phyloP scores from a whole-genome alignment of 176 grass and related monocot genomes.

The Thinopyrum elongatum region DNA sequence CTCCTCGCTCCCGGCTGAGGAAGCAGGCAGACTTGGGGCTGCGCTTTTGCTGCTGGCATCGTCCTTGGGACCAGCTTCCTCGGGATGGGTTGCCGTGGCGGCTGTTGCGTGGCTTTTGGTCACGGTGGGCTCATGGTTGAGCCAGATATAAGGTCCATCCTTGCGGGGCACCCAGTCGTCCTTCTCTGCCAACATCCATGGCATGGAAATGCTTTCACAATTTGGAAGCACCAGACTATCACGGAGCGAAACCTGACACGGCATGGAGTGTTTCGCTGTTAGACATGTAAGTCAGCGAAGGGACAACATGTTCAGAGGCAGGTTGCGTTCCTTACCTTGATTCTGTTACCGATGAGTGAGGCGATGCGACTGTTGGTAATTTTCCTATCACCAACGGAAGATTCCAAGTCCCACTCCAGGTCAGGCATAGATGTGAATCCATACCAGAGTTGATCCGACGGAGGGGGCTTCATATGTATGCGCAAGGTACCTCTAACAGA shows the following conservation, averaged over 20 bases:
- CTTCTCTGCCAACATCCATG: constrained; percentile 82
- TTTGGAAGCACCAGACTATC: constrained; percentile 79
- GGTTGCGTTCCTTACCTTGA: constrained; percentile 63
- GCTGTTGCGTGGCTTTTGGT: constrained; percentile 13
- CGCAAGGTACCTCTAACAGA: constrained; percentile 67
- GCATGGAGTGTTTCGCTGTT: constrained; percentile 13
- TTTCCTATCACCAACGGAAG: constrained; percentile 85
- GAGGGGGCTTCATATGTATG: constrained; percentile 82
- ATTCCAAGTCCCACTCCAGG: constrained; percentile 87
- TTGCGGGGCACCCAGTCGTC: constrained; percentile 85
- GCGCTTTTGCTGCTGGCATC: constrained; percentile 30
- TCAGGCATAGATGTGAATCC: constrained; percentile 86
- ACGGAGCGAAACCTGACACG: constrained; percentile 56
- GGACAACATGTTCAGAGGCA: not conserved
- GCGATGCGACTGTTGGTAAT: constrained; percentile 69
- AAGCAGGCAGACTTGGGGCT: not conserved
- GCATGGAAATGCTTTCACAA: constrained; percentile 78
- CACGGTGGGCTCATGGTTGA: constrained; percentile 51
- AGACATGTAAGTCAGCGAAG: constrained; percentile 5
- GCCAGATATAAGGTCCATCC: constrained; percentile 76
- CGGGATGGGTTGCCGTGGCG: constrained; percentile 6
- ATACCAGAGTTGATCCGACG: constrained; percentile 94
- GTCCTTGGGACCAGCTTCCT: constrained; percentile 37
- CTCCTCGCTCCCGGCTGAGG: constrained; percentile 38
- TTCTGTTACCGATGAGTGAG: constrained; percentile 64